Conservation (phyloP, 306 rosid genomes). For the Inga leiocalycina region DNA sequence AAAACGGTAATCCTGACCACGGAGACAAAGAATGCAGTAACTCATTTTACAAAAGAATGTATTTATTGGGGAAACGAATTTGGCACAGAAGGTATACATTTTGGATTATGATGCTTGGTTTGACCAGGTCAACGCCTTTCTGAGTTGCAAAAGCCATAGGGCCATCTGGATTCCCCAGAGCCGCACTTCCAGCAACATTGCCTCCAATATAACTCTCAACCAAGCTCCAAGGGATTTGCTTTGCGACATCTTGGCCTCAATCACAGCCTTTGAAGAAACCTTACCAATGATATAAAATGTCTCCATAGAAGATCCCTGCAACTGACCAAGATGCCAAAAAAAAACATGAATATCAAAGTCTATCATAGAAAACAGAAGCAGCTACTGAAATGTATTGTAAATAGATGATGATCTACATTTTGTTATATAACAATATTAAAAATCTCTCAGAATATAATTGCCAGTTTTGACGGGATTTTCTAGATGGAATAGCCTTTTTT, state of each 20-base stretch:
- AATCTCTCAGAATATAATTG: not conserved
- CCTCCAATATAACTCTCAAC: conserved; percentile 61
- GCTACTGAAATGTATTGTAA: not conserved
- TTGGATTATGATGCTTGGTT: conserved; percentile 27
- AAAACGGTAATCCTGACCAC: conserved; percentile 36
- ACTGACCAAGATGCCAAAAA: conserved; percentile 46
- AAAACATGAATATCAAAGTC: not conserved
- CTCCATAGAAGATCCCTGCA: conserved; percentile 85
- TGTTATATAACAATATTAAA: not conserved
- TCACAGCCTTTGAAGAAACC: conserved; percentile 87
- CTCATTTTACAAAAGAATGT: conserved; percentile 36
- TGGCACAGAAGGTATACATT: conserved; percentile 4
- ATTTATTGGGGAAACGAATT: conserved; percentile 25
- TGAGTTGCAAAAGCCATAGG: conserved; percentile 70
- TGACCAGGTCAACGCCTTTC: conserved; percentile 58
- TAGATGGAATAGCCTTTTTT: not conserved
- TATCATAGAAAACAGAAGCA: conserved; percentile 12
- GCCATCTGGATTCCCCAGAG: conserved; percentile 74
- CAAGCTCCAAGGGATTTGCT: conserved; percentile 60
- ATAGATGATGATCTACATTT: not conserved
- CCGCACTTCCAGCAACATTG: conserved; percentile 66
- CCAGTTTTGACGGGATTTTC: not conserved
- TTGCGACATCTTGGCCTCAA: conserved; percentile 65
- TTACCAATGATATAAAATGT: conserved; percentile 83
- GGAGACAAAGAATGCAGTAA: conserved; percentile 52